Evolutionary conservation across 2,329 filamentous ascomycete genomes (phyloP).

Genomic region (Drechslera avenae): DNA sequence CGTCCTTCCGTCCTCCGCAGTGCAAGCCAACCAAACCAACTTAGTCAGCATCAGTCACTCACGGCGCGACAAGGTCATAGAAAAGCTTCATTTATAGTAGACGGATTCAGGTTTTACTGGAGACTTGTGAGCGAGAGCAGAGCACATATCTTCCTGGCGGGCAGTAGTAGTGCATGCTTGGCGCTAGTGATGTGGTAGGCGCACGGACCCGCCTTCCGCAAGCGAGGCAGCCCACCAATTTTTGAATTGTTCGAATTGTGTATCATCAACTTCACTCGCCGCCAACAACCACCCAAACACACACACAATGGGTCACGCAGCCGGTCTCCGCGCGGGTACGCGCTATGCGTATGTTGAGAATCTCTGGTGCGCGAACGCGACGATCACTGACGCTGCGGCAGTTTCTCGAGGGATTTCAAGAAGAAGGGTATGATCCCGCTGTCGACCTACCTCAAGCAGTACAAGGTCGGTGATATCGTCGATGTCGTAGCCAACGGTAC

Average conservation of each 20-base stretch:
- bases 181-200: slow-evolving; percentile 2
- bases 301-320: slow-evolving; percentile 60
- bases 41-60: too few species aligned
- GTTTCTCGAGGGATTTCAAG: slow-evolving; percentile 90
- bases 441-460: slow-evolving; percentile 92
- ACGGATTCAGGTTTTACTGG: not conserved
- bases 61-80: too few species aligned
- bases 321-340: slow-evolving; percentile 53
- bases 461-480: slow-evolving; percentile 98
- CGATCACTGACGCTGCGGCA: slow-evolving; percentile 32
- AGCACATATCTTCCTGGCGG: too few species aligned
- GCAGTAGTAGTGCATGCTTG: not conserved
- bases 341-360: slow-evolving; percentile 47
- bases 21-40: too few species aligned
- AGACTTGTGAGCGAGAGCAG: not conserved
- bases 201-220: not conserved
- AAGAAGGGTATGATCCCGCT: slow-evolving; percentile 92
- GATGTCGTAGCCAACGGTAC: slow-evolving; percentile 99
- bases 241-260: slow-evolving; percentile 7
- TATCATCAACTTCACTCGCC: slow-evolving; percentile 14
- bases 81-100: too few species aligned
- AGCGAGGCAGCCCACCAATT: not conserved
- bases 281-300: slow-evolving; percentile 30
- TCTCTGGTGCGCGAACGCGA: slow-evolving; percentile 7
- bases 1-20: too few species aligned